Evolutionary conservation across 2,329 filamentous ascomycete species (phyloP).

Genomic region (Cladophialophora immunda): DNA sequence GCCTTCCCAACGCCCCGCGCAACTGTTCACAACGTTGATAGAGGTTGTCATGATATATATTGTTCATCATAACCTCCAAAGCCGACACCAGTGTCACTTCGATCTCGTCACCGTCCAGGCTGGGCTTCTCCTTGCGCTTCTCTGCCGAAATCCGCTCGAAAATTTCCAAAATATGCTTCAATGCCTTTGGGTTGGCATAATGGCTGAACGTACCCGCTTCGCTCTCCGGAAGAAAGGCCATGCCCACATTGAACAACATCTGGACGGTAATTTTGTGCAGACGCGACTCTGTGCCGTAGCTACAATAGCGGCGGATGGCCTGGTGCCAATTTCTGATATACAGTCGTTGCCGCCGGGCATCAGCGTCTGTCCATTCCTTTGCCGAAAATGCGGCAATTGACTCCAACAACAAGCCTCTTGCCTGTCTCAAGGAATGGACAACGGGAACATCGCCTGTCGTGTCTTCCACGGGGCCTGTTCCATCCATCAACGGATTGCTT

Average conservation of each 20-base stretch:
- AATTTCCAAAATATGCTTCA: conserved; percentile 16
- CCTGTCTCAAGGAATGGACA: conserved; percentile 2
- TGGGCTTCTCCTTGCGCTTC: not conserved
- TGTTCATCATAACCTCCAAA: conserved; percentile 3
- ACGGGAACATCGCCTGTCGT: not conserved
- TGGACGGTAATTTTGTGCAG: conserved; percentile 22
- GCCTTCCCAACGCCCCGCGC: not conserved
- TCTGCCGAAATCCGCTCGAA: conserved; percentile 18
- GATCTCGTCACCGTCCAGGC: not conserved
- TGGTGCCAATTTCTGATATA: conserved; percentile 20
- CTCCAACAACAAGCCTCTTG: conserved; percentile 8
- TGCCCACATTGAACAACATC: conserved; percentile 24
- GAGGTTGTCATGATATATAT: conserved; percentile 1
- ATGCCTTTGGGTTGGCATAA: conserved; percentile 9
- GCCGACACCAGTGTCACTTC: not conserved
- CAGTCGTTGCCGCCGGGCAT: conserved; percentile 11
- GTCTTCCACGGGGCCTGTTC: not conserved
- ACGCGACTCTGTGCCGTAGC: conserved; percentile 11
- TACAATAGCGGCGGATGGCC: conserved; percentile 14
- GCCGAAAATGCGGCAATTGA: conserved; percentile 3
- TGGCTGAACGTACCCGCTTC: conserved; percentile 19
- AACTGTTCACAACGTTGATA: not conserved
- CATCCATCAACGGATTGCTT: not conserved
- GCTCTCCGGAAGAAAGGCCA: conserved; percentile 23
- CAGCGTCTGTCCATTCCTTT: conserved; percentile 9